Percentiles rank a stretch among this genome's conserved stretches.
These are phyloP conservation scores for Talaromyces stipitatus DNA, from an alignment of 495 filamentous ascomycete species.

Conservation along the genomic window DNA sequence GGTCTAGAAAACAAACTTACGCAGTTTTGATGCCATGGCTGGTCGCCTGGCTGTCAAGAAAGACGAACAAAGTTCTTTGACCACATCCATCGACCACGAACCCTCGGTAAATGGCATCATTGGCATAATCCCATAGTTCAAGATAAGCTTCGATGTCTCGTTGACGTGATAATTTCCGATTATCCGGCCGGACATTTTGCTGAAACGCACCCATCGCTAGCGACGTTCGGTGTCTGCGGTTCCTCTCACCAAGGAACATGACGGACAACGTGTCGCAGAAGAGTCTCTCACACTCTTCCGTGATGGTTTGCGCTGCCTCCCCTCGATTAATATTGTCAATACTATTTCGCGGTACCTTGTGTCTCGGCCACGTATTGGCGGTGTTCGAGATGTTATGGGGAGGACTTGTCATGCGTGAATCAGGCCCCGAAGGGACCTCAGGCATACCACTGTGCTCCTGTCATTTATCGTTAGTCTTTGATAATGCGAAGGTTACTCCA, in stretches of 20 bases:
- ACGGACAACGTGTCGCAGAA: slow-evolving; percentile 89
- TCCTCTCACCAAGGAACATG: slow-evolving; percentile 95
- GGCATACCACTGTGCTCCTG: slow-evolving; percentile 93
- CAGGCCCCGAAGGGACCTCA: slow-evolving; percentile 83
- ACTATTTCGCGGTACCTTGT: slow-evolving; percentile 37
- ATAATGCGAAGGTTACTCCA: too few species aligned
- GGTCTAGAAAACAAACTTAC: slow-evolving; percentile 52
- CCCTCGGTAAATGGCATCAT: slow-evolving; percentile 73
- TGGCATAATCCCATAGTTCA: slow-evolving; percentile 85
- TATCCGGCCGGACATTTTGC: slow-evolving; percentile 24
- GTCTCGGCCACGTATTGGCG: slow-evolving; percentile 39
- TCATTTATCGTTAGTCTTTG: too few species aligned
- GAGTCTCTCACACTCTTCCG: slow-evolving; percentile 99
- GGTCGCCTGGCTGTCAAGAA: slow-evolving; percentile 65
- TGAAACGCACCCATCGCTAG: slow-evolving; percentile 66
- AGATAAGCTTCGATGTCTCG: slow-evolving; percentile 47
- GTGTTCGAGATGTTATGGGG: slow-evolving; percentile 61
- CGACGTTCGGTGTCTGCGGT: slow-evolving; percentile 52
- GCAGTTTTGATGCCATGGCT: slow-evolving; percentile 77
- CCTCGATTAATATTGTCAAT: slow-evolving; percentile 30
- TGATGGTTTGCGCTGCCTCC: slow-evolving; percentile 91
- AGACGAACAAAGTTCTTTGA: slow-evolving; percentile 74
- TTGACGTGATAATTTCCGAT: slow-evolving; percentile 16
- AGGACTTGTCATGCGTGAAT: slow-evolving; percentile 74
- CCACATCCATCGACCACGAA: slow-evolving; percentile 59